Percentiles rank a stretch among this genome's conserved stretches.
Evolutionary conservation across 148 eudicot genomes (phyloP).

Genomic region (Chenopodium quinoa): DNA sequence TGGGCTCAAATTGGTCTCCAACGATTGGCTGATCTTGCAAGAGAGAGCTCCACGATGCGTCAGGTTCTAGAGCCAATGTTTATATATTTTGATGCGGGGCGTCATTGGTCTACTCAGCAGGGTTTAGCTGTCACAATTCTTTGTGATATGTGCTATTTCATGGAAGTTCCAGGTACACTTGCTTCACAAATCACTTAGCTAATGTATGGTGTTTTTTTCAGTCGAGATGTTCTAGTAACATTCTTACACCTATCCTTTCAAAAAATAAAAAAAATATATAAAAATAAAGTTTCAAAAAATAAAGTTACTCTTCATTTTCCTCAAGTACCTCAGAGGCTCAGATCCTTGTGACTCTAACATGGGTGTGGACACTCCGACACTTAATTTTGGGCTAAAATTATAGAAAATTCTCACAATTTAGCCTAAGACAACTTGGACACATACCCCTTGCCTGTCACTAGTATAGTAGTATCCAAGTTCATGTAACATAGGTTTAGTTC

Average conservation of each 20-base stretch:
- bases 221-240: background rate
- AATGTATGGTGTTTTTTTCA: background rate
- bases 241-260: background rate
- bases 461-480: too few species aligned
- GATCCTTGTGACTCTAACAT: too few species aligned
- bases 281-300: too few species aligned
- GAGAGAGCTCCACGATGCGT: constrained; percentile 87
- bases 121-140: constrained; percentile 73
- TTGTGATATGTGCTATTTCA: constrained; percentile 75
- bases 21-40: constrained; percentile 85
- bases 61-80: constrained; percentile 82
- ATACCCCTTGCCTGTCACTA: too few species aligned
- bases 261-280: too few species aligned
- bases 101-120: constrained; percentile 66
- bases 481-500: too few species aligned
- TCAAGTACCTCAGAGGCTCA: too few species aligned
- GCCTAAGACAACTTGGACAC: too few species aligned
- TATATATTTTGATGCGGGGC: constrained; percentile 61
- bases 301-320: too few species aligned
- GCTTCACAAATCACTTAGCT: background rate
- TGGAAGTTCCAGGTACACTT: constrained; percentile 59
- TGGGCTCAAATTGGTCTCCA: constrained; percentile 95
- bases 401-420: too few species aligned
- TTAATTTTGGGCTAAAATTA: too few species aligned
- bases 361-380: too few species aligned